Evolutionary conservation across 2,329 filamentous ascomycete genomes (phyloP).

Genomic region (Xylaria sp.): DNA sequence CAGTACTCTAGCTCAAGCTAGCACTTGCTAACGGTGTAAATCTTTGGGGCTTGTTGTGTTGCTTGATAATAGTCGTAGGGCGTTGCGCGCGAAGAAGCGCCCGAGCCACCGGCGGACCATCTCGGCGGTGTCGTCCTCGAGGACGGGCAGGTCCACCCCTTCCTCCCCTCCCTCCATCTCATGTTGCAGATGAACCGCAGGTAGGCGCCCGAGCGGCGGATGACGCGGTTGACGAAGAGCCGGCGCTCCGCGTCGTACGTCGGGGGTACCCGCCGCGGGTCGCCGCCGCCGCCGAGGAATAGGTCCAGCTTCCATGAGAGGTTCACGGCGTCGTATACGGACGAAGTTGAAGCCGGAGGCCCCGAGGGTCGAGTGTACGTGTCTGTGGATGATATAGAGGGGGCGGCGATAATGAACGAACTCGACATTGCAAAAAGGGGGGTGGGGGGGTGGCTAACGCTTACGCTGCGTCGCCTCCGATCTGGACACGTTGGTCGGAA

Average conservation of each 20-base stretch:
- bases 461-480: slow-evolving; percentile 38
- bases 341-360: slow-evolving; percentile 42
- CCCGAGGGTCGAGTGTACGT: slow-evolving; percentile 41
- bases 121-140: too few species aligned
- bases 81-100: too few species aligned
- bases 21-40: too few species aligned
- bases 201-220: slow-evolving; percentile 23
- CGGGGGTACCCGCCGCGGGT: slow-evolving; percentile 28
- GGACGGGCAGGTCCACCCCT: slow-evolving; percentile 18
- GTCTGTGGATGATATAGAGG: slow-evolving; percentile 17
- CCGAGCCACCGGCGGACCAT: too few species aligned
- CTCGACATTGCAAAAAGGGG: too few species aligned
- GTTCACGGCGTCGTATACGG: slow-evolving; percentile 41
- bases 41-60: too few species aligned
- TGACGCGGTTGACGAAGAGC: slow-evolving; percentile 22
- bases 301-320: slow-evolving; percentile 41
- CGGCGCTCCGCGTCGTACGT: slow-evolving; percentile 39
- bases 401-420: neutral
- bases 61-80: too few species aligned
- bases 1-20: too few species aligned
- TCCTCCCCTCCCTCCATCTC: too few species aligned
- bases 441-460: slow-evolving; percentile 11
- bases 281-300: slow-evolving; percentile 26
- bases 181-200: slow-evolving; percentile 33
- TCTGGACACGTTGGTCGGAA: slow-evolving; percentile 35